Conservation (phyloP, 1,284 basidiomycete genomes). For the Cryptococcus sp. region DNA sequence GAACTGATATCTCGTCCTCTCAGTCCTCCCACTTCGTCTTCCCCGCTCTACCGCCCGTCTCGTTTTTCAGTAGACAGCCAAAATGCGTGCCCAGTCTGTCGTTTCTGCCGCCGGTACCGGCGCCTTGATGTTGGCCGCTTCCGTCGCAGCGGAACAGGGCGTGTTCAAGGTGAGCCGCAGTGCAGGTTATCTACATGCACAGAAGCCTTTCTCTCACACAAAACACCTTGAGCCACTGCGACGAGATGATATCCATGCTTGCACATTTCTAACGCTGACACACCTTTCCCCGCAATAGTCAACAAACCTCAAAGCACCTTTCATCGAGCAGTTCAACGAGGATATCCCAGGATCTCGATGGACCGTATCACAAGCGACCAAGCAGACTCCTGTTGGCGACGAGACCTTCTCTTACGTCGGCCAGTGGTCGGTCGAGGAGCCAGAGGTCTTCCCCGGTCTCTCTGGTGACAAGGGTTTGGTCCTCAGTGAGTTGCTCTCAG, state of each 20-base stretch:
- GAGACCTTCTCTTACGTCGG: slow-evolving; percentile 97
- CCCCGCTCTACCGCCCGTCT: neutral
- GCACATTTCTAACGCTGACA: slow-evolving; percentile 5
- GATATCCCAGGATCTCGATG: slow-evolving; percentile 74
- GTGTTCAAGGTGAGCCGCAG: slow-evolving; percentile 40
- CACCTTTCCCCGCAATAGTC: slow-evolving; percentile 58
- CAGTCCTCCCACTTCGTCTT: neutral
- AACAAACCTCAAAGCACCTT: slow-evolving; percentile 82
- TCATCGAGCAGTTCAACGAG: slow-evolving; percentile 95
- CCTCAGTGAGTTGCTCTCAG: slow-evolving; percentile 60
- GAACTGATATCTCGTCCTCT: neutral
- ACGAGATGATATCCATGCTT: no score
- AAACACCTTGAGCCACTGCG: no score
- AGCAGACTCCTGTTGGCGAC: slow-evolving; percentile 89
- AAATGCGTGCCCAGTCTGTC: slow-evolving; percentile 49
- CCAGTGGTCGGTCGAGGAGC: slow-evolving; percentile 94
- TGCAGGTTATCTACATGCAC: no score
- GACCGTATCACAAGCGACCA: slow-evolving; percentile 95
- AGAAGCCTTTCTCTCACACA: no score
- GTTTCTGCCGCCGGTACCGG: slow-evolving; percentile 47
- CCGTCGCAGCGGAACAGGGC: slow-evolving; percentile 37
- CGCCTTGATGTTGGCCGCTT: slow-evolving; percentile 44
- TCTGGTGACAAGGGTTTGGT: slow-evolving; percentile 86
- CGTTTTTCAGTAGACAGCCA: slow-evolving; percentile 6
- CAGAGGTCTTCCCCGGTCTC: slow-evolving; percentile 68